Conservation (phyloP, 2,329 filamentous ascomycete species). For the Calonectria hawksworthii region DNA sequence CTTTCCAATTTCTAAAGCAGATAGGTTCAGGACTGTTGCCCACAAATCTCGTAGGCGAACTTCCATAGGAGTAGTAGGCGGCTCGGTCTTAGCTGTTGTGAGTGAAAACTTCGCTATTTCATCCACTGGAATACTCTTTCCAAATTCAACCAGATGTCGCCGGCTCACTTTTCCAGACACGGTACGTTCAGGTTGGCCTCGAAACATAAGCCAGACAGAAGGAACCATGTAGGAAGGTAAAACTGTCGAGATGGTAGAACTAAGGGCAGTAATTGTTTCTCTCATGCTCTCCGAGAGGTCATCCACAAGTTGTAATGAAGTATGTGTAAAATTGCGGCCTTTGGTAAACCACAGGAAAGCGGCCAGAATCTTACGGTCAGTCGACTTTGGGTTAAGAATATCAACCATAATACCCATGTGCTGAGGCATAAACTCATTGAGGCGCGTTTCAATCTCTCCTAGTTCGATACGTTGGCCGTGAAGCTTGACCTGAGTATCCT, state of each 20-base stretch:
- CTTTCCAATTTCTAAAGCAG: conserved; percentile 45
- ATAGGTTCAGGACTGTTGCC: conserved; percentile 21
- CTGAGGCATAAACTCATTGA: conserved; percentile 29
- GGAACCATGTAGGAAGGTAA: conserved; percentile 38
- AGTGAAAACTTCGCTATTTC: neutral
- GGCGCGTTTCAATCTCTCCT: conserved; percentile 44
- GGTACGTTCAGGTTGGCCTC: conserved; percentile 28
- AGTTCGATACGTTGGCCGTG: conserved; percentile 49
- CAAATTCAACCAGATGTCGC: conserved; percentile 9
- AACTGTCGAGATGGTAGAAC: conserved; percentile 6
- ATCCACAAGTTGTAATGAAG: neutral
- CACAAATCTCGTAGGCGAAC: conserved; percentile 17
- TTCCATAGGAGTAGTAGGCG: neutral
- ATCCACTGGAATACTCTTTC: neutral
- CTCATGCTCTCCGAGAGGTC: neutral
- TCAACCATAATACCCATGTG: conserved; percentile 36
- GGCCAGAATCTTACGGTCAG: conserved; percentile 13
- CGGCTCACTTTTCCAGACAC: conserved; percentile 37
- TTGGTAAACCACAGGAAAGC: conserved; percentile 18
- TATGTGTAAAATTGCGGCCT: neutral
- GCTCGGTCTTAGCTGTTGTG: neutral
- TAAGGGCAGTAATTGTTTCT: neutral
- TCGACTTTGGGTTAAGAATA: conserved; percentile 6
- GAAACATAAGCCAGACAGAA: conserved; percentile 17
- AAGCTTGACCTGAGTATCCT: conserved; percentile 48